Conservation (phyloP, 2,329 filamentous ascomycete genomes). For the Trichoderma koningii region DNA sequence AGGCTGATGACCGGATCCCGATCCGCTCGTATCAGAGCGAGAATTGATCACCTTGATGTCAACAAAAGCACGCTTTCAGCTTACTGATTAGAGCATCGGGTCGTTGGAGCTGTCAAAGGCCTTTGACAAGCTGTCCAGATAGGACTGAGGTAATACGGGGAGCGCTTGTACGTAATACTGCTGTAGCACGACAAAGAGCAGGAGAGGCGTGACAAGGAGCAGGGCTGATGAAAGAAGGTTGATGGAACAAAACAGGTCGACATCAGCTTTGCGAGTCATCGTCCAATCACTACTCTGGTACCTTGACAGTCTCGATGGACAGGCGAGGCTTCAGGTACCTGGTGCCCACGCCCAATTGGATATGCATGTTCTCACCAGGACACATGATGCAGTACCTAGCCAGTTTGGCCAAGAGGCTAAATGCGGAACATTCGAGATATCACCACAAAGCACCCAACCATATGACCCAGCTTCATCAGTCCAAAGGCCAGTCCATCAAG, state of each 20-base stretch:
- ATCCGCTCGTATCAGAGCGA: neutral
- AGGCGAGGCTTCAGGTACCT: too few species aligned
- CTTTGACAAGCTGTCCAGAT: neutral
- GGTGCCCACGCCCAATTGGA: too few species aligned
- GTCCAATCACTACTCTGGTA: too few species aligned
- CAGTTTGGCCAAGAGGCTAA: too few species aligned
- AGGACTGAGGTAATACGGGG: slow-evolving; percentile 1
- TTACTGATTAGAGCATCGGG: neutral
- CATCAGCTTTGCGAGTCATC: too few species aligned
- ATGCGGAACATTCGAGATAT: too few species aligned
- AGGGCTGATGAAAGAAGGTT: too few species aligned
- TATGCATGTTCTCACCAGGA: too few species aligned
- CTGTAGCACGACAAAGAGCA: neutral
- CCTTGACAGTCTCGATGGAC: too few species aligned
- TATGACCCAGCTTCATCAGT: neutral
- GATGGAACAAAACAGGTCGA: too few species aligned
- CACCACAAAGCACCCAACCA: too few species aligned
- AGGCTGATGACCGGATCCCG: neutral
- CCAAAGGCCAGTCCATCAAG: neutral
- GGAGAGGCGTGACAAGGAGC: neutral
- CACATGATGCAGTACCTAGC: too few species aligned
- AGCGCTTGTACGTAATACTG: slow-evolving; percentile 16
- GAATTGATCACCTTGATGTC: neutral
- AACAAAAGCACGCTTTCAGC: neutral
- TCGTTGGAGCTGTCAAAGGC: neutral